Conservation (phyloP, 345 rosid species). For the Arabidopsis arenosa region DNA sequence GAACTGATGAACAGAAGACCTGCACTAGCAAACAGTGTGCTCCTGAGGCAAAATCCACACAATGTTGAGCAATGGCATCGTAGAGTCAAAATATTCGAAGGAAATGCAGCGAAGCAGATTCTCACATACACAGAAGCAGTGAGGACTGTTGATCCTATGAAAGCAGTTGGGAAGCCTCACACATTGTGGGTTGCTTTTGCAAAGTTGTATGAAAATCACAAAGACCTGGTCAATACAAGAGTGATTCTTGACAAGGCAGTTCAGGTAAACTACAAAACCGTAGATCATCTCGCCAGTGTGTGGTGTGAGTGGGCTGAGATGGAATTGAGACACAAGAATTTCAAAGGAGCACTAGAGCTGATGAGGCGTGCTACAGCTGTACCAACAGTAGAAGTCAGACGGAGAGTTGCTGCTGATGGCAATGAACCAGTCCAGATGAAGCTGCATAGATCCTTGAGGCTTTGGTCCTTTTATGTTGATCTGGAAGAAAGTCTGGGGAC, state of each 20-base stretch:
- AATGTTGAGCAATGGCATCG: slow-evolving; percentile 99
- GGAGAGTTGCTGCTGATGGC: slow-evolving; percentile 96
- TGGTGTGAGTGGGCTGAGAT: slow-evolving; percentile 99
- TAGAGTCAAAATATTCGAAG: slow-evolving; percentile 89
- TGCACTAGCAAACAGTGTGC: slow-evolving; percentile 90
- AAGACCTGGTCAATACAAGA: slow-evolving; percentile 81
- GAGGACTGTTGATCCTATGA: slow-evolving; percentile 92
- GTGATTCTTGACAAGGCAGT: slow-evolving; percentile 97
- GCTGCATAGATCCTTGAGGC: slow-evolving; percentile 84
- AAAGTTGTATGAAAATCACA: slow-evolving; percentile 81
- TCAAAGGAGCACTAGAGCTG: slow-evolving; percentile 83
- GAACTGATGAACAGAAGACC: slow-evolving; percentile 84
- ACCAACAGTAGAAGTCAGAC: slow-evolving; percentile 93
- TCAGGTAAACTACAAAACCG: slow-evolving; percentile 87
- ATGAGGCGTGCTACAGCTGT: slow-evolving; percentile 97
- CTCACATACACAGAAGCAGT: slow-evolving; percentile 95
- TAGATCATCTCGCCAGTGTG: slow-evolving; percentile 90
- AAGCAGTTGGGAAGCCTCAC: slow-evolving; percentile 98
- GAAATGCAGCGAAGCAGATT: slow-evolving; percentile 87
- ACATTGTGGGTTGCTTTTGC: slow-evolving; percentile 95
- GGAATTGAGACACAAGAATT: slow-evolving; percentile 87
- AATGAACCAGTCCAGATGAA: slow-evolving; percentile 95
- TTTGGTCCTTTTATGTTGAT: slow-evolving; percentile 94
- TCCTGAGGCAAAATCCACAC: slow-evolving; percentile 94
- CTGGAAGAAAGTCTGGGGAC: slow-evolving; percentile 95